Evolutionary conservation across 75 land plant species (phyloP), one percentile per base, ranked within the genome.

Genomic region (Cunninghamia lanceolata): DNA sequence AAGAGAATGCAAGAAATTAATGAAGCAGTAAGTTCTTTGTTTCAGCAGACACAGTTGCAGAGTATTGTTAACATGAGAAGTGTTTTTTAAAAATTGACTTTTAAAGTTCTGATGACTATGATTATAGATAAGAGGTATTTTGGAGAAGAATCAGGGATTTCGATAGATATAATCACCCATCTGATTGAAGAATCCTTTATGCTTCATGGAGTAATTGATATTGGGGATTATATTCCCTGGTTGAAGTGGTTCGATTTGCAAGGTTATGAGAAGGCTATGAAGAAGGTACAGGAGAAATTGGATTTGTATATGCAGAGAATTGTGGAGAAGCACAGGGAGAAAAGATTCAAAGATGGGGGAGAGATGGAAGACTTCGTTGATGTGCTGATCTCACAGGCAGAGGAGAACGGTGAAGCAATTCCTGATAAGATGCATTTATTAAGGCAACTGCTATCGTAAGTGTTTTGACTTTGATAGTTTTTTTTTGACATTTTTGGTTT

Each of bases 221-320:
- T 79, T 42, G 89, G 89, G 89, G 86, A 85, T 63, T 85, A 77
- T 82, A 85, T 88, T 25, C 89, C 89, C 47, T 78, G 86, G 36
- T 85, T 85, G n/a, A 71, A 68, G 7, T 88, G 89, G 86, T 83
- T 88, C 2, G 89, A 85, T 85, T 82, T 88, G 11, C 86, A 88
- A 77, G 86, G 89, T 5, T 84, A 63, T 32, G 5, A 38, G 14
- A 81, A 39, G 46, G 4, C 9, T 43, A 42, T 38, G 84, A 47
- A 35, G 36, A 39, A 36, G 16, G 3, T 59, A 0, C 34, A 46
- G 2, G 17, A 4, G 16, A 13, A 36, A 30, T n/a, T 13, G 4
- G 40, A 74, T 36, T 2, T 13, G 16, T 35, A 14, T 35, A 13
- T 74, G 39, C 77, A 74, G 17, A 74, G 77, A 36, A 36, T 34